phyloP scores from a whole-genome alignment of 2,329 filamentous ascomycete species.

The Gaeumannomyces tritici region DNA sequence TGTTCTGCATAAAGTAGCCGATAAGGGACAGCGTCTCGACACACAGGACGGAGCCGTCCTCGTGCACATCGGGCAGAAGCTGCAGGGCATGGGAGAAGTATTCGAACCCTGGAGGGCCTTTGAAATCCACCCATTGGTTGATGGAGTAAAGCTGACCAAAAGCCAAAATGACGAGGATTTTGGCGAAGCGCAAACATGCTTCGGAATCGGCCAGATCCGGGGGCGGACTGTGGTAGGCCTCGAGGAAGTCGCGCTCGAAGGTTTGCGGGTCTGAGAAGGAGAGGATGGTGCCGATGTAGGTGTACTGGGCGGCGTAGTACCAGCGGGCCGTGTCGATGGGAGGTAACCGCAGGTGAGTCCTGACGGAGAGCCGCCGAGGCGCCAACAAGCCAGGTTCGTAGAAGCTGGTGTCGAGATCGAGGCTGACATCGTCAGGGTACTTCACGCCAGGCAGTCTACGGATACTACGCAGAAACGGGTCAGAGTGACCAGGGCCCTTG shows the following conservation, averaged over 20 bases:
- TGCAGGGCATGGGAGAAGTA: conserved; percentile 42
- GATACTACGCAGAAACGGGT: conserved; percentile 26
- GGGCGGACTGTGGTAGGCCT: conserved; percentile 29
- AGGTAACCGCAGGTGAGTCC: conserved; percentile 9
- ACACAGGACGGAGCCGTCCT: conserved; percentile 42
- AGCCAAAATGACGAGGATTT: conserved; percentile 41
- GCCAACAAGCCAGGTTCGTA: conserved; percentile 24
- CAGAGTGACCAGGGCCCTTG: conserved; percentile 26
- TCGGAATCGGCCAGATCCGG: conserved; percentile 32
- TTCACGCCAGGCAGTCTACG: background rate
- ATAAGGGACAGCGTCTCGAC: conserved; percentile 45
- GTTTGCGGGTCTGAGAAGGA: conserved; percentile 35
- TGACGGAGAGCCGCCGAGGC: conserved; percentile 15
- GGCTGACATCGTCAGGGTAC: conserved; percentile 16
- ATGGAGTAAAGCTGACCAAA: conserved; percentile 48
- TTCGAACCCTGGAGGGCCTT: conserved; percentile 44
- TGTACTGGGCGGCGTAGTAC: conserved; percentile 37
- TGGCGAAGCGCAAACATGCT: conserved; percentile 38
- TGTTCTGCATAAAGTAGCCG: conserved; percentile 43
- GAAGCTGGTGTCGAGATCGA: conserved; percentile 21
- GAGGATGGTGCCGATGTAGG: conserved; percentile 48
- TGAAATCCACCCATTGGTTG: conserved; percentile 42
- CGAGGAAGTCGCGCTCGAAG: conserved; percentile 34
- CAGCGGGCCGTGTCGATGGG: conserved; percentile 31
- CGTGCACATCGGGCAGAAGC: conserved; percentile 44